phyloP scores from a whole-genome alignment of 192 early-diverging fungal species.

The Geranomyces variabilis region DNA sequence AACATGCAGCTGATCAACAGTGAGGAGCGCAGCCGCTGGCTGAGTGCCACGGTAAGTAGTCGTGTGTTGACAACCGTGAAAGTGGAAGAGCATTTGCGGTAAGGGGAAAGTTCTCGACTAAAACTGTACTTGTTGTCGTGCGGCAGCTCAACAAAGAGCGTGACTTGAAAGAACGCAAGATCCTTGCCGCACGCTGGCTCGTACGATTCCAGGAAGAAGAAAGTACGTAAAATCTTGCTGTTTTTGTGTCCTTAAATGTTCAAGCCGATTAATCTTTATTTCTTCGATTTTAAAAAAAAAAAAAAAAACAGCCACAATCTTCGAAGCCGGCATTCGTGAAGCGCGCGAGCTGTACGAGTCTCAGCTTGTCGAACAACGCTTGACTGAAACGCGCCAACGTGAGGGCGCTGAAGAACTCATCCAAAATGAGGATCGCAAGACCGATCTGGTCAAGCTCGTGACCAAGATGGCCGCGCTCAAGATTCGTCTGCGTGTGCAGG shows the following conservation, averaged over 20 bases:
- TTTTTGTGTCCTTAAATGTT: neutral
- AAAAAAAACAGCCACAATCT: slow-evolving; percentile 15
- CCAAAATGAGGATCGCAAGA: slow-evolving; percentile 24
- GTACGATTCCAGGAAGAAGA: slow-evolving; percentile 36
- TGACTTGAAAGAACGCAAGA: slow-evolving; percentile 27
- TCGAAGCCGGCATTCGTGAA: slow-evolving; percentile 32
- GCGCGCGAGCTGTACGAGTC: slow-evolving; percentile 34
- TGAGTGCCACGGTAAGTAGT: too few species aligned
- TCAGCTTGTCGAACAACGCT: slow-evolving; percentile 33
- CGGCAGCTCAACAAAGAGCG: slow-evolving; percentile 8
- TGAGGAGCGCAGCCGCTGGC: too few species aligned
- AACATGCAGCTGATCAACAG: too few species aligned
- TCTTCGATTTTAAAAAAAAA: too few species aligned
- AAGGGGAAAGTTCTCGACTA: too few species aligned
- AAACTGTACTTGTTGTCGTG: too few species aligned
- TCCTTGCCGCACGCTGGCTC: slow-evolving; percentile 20
- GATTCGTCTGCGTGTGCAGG: slow-evolving; percentile 12
- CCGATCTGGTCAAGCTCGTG: slow-evolving; percentile 27
- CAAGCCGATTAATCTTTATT: too few species aligned
- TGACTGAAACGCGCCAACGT: slow-evolving; percentile 21
- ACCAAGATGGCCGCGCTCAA: slow-evolving; percentile 31
- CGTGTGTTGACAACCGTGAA: too few species aligned
- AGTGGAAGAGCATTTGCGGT: too few species aligned
- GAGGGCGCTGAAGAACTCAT: slow-evolving; percentile 31
- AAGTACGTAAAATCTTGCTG: slow-evolving; percentile 20